Evolutionary conservation across 2,329 filamentous ascomycete genomes (phyloP), one percentile per base, ranked within the genome.

Genomic region (Trichophyton simii): DNA sequence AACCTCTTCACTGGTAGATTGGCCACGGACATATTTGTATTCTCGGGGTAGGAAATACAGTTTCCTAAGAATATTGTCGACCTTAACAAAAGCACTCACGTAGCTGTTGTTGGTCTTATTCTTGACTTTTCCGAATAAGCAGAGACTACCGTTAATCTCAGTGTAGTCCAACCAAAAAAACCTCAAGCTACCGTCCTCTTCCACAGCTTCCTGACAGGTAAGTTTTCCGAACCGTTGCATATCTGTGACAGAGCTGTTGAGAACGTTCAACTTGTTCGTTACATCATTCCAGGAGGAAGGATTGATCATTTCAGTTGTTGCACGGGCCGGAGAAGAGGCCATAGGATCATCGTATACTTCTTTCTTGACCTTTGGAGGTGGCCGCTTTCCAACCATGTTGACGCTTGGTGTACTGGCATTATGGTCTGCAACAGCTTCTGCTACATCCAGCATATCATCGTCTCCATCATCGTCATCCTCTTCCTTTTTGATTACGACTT

Each of bases 101-200:
- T 89, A 91, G 50, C 80, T 79, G 59, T 83, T 85, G 1, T 84
- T 89, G 68, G 85, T 87, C 73, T 91, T 96, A 77, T 96, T 91
- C 68, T 91, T 85, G 25, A 96, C 92, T 72, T 99, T 99, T 65
- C 94, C 94, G 70, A 99, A 97, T 9, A 99, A 81, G 72, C 91
- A 97, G 8, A 99, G 78, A 67, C 86, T 94, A 63, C 92, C 92
- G 68, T 91, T 91, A 71, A 96, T 79, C 71, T 99, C 94, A 0
- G 87, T 90, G 70, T 96, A 99, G 74, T 99, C 94, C 6, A 89
- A 87, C 94, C 94, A 99, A 77, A 96, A 99, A 78, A 99, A 90
- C 67, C 87, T 87, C 34, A 99, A 79, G 67, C 88, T 95, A 41
- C 92, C 94, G 69, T 99, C 91, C 65, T 89, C 85, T 72, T 97